A percentile compares a stretch with the other conserved stretches of the same genome.
phyloP scores from a whole-genome alignment of 73 alveolate species.

The Durusdinium trenchii region DNA sequence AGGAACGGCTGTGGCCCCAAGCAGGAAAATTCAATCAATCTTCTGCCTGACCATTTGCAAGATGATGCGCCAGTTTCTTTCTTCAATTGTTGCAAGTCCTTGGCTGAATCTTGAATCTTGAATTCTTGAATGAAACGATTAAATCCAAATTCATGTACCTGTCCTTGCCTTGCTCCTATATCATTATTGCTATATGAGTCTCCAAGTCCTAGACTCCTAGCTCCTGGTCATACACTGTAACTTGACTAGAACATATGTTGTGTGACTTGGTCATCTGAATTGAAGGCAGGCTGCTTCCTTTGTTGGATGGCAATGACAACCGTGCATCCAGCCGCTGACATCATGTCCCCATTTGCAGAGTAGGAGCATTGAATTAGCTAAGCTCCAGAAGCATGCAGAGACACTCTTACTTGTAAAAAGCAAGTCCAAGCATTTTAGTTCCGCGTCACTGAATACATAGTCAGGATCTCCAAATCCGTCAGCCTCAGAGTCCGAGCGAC shows the following conservation, averaged over 20 bases:
- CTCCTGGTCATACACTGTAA: too few relatives aligned
- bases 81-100: background rate
- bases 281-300: background rate
- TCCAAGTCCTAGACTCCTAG: too few relatives aligned
- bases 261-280: background rate
- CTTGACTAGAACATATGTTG: too few relatives aligned
- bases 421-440: background rate
- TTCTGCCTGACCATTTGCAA: background rate
- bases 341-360: slow-evolving; percentile 34
- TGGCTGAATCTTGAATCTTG: too few relatives aligned
- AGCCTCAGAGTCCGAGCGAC: background rate
- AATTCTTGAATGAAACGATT: too few relatives aligned
- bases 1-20: background rate
- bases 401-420: background rate
- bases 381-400: background rate
- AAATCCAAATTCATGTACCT: too few relatives aligned
- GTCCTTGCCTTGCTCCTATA: too few relatives aligned
- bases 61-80: background rate
- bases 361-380: background rate
- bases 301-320: slow-evolving; percentile 37
- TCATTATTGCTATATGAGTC: too few relatives aligned
- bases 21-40: background rate
- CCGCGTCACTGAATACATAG: background rate
- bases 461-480: background rate
- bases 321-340: slow-evolving; percentile 20